Conservation (phyloP, 2,329 filamentous ascomycete genomes). For the Septoria linicola region DNA sequence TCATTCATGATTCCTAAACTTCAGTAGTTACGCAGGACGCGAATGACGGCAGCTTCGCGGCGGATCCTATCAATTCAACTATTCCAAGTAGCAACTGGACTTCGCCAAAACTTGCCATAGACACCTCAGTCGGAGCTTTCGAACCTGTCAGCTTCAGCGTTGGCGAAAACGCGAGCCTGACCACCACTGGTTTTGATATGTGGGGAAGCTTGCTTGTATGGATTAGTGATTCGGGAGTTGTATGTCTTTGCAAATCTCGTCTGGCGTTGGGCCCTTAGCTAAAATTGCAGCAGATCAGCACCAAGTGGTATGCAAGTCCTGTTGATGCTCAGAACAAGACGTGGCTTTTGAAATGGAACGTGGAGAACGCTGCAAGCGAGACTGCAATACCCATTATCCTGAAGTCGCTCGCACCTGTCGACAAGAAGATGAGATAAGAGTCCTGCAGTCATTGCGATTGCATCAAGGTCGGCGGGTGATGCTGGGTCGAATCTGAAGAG, state of each 20-base stretch:
- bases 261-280: neutral
- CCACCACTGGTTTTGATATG: constrained; percentile 23
- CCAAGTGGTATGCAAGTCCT: constrained; percentile 25
- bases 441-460: no score
- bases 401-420: constrained; percentile 15
- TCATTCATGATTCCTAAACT: constrained; percentile 19
- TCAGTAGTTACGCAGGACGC: constrained; percentile 19
- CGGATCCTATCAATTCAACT: constrained; percentile 15
- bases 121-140: constrained; percentile 20
- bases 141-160: constrained; percentile 19
- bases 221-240: constrained; percentile 18
- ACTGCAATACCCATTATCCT: constrained; percentile 21
- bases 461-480: no score
- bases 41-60: constrained; percentile 13
- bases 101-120: constrained; percentile 22
- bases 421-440: neutral
- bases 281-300: constrained; percentile 7
- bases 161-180: constrained; percentile 18
- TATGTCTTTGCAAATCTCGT: neutral
- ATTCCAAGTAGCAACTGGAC: constrained; percentile 20
- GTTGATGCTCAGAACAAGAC: constrained; percentile 13
- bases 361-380: constrained; percentile 20
- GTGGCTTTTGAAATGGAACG: constrained; percentile 26
- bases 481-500: no score
- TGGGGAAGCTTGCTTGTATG: constrained; percentile 24